phyloP scores from a whole-genome alignment of 2,329 filamentous ascomycete genomes.

The Taxawa tesnikishii region DNA sequence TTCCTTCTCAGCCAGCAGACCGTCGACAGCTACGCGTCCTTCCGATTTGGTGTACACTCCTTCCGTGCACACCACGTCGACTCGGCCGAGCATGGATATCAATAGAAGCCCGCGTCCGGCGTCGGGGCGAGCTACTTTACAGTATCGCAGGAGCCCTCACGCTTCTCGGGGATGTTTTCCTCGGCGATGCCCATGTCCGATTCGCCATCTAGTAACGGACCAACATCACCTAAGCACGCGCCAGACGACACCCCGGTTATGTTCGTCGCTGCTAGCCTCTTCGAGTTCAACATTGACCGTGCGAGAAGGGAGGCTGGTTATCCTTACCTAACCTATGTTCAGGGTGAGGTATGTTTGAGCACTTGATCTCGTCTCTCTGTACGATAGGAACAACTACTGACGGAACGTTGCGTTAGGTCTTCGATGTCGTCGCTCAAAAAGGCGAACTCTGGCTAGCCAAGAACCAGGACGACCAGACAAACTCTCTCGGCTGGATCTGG shows the following conservation, averaged over 20 bases:
- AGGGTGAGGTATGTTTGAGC: constrained; percentile 60
- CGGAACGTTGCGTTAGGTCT: too few species aligned
- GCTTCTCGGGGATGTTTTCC: constrained; percentile 50
- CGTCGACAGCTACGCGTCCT: constrained; percentile 20
- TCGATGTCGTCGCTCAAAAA: constrained; percentile 76
- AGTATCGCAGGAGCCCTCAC: constrained; percentile 12
- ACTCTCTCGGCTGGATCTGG: constrained; percentile 94
- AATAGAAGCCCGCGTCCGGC: constrained; percentile 13
- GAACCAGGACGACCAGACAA: constrained; percentile 79
- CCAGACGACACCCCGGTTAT: constrained; percentile 39
- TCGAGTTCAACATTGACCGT: constrained; percentile 93
- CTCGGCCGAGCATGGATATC: constrained; percentile 11
- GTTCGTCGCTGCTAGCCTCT: constrained; percentile 86
- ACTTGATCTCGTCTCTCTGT: too few species aligned
- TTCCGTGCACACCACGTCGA: constrained; percentile 1
- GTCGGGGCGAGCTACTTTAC: constrained; percentile 20
- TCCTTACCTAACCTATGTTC: constrained; percentile 89
- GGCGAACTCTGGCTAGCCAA: constrained; percentile 95
- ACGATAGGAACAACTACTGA: too few species aligned
- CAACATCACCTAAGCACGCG: constrained; percentile 11
- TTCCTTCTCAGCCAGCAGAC: constrained; percentile 23
- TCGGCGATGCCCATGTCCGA: constrained; percentile 77
- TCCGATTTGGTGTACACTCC: constrained; percentile 6
- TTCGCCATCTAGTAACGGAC: constrained; percentile 12
- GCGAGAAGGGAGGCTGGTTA: constrained; percentile 88